Evolutionary conservation across 2,329 filamentous ascomycete genomes (phyloP).

Genomic region (Trichoderma simmonsii): DNA sequence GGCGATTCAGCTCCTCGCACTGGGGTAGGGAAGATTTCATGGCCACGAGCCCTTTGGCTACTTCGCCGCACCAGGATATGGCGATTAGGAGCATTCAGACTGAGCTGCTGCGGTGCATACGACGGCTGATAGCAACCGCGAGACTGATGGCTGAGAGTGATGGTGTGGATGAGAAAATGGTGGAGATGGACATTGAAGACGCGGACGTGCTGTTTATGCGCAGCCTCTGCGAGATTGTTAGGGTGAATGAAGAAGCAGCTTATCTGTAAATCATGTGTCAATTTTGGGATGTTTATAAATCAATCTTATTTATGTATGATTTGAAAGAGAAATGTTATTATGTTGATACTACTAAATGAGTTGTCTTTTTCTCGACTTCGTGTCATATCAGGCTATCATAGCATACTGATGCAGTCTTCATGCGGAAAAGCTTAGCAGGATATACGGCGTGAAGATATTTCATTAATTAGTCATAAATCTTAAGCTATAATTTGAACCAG

Average conservation of each 20-base stretch:
- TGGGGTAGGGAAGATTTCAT: slow-evolving; percentile 30
- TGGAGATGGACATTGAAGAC: slow-evolving; percentile 32
- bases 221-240: slow-evolving; percentile 43
- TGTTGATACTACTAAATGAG: background rate
- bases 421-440: background rate
- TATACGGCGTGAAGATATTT: background rate
- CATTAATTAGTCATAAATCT: background rate
- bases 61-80: slow-evolving; percentile 30
- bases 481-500: background rate
- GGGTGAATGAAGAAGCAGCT: slow-evolving; percentile 34
- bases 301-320: background rate
- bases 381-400: background rate
- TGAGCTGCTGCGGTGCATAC: slow-evolving; percentile 51
- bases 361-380: background rate
- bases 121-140: slow-evolving; percentile 49
- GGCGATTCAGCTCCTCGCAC: slow-evolving; percentile 28
- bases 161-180: slow-evolving; percentile 28
- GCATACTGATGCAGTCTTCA: background rate
- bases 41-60: slow-evolving; percentile 18
- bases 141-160: slow-evolving; percentile 35
- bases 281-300: background rate
- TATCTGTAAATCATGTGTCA: background rate
- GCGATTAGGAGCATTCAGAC: slow-evolving; percentile 45
- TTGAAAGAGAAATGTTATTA: background rate
- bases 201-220: slow-evolving; percentile 39